Evolutionary conservation across 2,329 filamentous ascomycete genomes (phyloP), one percentile per base, ranked within the genome.

Genomic region (Fusarium palustre): DNA sequence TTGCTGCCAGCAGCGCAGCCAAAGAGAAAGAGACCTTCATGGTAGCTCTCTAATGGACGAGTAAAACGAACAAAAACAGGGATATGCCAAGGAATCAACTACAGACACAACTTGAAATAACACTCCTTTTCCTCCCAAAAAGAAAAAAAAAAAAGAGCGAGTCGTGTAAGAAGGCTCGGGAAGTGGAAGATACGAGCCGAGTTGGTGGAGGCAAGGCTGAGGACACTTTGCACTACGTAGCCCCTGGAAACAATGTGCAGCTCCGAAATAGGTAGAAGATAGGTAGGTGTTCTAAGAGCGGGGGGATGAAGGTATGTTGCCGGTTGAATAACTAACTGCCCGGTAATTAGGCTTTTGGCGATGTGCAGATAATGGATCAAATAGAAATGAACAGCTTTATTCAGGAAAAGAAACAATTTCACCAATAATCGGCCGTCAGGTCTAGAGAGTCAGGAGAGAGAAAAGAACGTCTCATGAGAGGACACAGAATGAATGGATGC

Each of bases 11-110:
- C 69, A 83, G 77, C 56, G 81, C 75, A 65, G 80, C 78, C 68
- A 83, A 73, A 56, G 80, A 73, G 57, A 80, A 70, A 38, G 78
- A 70, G 66, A 79, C 74, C 77, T 83, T 84, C 85, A 86, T 87
- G 59, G 71, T 80, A 64, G 54, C 36, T 69, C 33, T 69, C 52
- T 45, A 49, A 30, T 39, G 46, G 38, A 55, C 33, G 48, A 63
- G 67, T 22, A 43, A 45, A 48, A 47, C 45, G 49, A 66, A 48
- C 36, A 59, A 62, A 56, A 60, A 34, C 59, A 59, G 57, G 41
- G 59, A 50, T 43, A 52, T 42, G 53, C 45, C 42, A 54, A 64
- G 49, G 52, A 50, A 56, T 46, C 56, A 59, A 55, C 42, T 46
- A 38, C 41, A 41, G 38, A 57, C 50, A 38, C 45, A 49, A 57